Conservation (phyloP, 1,284 basidiomycete species). For the Pholiota adiposa region DNA sequence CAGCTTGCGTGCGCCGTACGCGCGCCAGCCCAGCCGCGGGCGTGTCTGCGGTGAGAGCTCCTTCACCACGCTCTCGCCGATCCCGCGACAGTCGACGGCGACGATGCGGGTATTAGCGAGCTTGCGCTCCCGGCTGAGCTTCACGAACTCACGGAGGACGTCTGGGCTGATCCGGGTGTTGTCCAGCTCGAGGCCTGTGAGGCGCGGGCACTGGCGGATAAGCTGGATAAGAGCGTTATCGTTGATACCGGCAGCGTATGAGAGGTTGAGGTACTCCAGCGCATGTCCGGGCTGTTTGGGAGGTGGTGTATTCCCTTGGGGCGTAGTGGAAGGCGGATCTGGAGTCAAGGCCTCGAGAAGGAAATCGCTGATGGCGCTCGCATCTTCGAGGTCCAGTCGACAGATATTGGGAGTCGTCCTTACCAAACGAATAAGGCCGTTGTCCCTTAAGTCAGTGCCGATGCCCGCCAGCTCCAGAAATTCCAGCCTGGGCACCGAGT, state of each 20-base stretch:
- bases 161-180: slow-evolving; percentile 72
- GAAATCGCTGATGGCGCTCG: slow-evolving; percentile 73
- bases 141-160: slow-evolving; percentile 73
- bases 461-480: slow-evolving; percentile 84
- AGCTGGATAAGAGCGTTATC: slow-evolving; percentile 69
- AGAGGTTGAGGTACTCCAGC: slow-evolving; percentile 77
- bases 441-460: slow-evolving; percentile 68
- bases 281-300: slow-evolving; percentile 56
- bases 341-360: slow-evolving; percentile 74
- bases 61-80: slow-evolving; percentile 65
- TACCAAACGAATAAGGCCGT: slow-evolving; percentile 75
- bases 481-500: slow-evolving; percentile 77
- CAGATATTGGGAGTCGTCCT: slow-evolving; percentile 72
- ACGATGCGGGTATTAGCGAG: slow-evolving; percentile 58
- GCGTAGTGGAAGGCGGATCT: slow-evolving; percentile 13
- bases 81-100: slow-evolving; percentile 77
- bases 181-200: slow-evolving; percentile 77
- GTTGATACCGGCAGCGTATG: slow-evolving; percentile 65
- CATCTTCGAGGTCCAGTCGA: slow-evolving; percentile 86
- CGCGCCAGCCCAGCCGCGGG: slow-evolving; percentile 73
- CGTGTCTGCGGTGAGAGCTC: slow-evolving; percentile 61
- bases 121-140: slow-evolving; percentile 52
- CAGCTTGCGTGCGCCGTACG: slow-evolving; percentile 68
- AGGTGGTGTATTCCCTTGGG: not conserved
- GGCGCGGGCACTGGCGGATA: slow-evolving; percentile 62